A percentile compares a stretch with the other conserved stretches of the same genome.
phyloP scores from a whole-genome alignment of 352 stramenopile species.

The Phytophthora brassicae region DNA sequence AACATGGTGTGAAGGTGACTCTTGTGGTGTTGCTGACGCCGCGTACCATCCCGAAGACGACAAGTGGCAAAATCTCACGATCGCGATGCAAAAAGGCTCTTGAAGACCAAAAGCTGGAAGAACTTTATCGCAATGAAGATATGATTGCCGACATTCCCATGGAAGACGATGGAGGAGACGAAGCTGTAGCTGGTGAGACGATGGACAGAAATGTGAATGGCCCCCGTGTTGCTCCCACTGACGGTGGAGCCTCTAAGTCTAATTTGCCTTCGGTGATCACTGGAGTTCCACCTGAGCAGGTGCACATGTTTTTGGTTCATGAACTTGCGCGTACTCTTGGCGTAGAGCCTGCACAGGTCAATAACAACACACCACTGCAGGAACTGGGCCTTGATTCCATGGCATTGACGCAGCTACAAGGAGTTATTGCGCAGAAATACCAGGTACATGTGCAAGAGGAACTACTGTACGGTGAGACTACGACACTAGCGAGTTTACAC shows the following conservation, averaged over 20 bases:
- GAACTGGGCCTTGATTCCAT: slow-evolving; percentile 93
- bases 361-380: slow-evolving; percentile 59
- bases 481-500: slow-evolving; percentile 85
- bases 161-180: slow-evolving; percentile 44
- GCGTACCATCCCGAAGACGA: slow-evolving; percentile 97
- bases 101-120: slow-evolving; percentile 55
- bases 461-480: slow-evolving; percentile 91
- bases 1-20: slow-evolving; percentile 89
- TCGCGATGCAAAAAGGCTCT: slow-evolving; percentile 81
- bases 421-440: slow-evolving; percentile 90
- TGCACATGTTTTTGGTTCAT: slow-evolving; percentile 55
- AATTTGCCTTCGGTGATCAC: slow-evolving; percentile 57
- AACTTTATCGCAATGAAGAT: slow-evolving; percentile 82
- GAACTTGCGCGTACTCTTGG: slow-evolving; percentile 67
- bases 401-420: slow-evolving; percentile 94
- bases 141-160: slow-evolving; percentile 54
- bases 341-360: slow-evolving; percentile 50
- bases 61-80: slow-evolving; percentile 97
- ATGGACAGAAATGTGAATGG: slow-evolving; percentile 29
- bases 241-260: slow-evolving; percentile 19
- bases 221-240: slow-evolving; percentile 12
- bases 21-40: slow-evolving; percentile 91
- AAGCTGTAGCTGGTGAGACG: slow-evolving; percentile 29
- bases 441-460: slow-evolving; percentile 91
- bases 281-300: slow-evolving; percentile 47